Evolutionary conservation across 2,329 filamentous ascomycete species (phyloP), one percentile per base, ranked within the genome.

Genomic region (Trichophyton simii): DNA sequence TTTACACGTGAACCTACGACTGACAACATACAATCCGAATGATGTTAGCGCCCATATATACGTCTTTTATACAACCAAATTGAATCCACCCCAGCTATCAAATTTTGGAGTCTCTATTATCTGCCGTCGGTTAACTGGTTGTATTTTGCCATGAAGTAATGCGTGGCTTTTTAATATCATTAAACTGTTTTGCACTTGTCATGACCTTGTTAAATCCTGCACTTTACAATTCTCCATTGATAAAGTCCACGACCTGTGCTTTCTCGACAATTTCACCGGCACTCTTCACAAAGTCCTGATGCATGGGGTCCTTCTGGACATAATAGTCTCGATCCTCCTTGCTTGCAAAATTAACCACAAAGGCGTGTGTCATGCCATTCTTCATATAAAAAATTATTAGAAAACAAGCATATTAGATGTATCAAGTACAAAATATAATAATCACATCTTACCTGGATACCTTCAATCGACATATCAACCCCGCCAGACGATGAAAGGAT

Each of bases 271-370:
- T 25, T 3, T 66, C 71, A 7, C 57, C 62, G 2, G 74, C 46
- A 28, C 65, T 78, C 61, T 79, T 74, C n/a, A 82, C 75, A 65
- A 88, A 89, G 0, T 72, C 80, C 41, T 78, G 72, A 69, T 90
- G 87, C 7, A 73, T 80, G 1, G 85, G 84, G 66, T 91, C 87
- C 34, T 83, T 73, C 59, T 81, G 72, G 5, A 87, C 72, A 69
- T 90, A 91, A 67, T 88, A 89, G 63, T 84, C 79, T 55, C 86
- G 77, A 68, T 91, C 87, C 64, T 82, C 80, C 18, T 76, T 76
- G 22, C 71, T 85, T 8, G 80, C 78, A 62, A 91, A 90, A 66
- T 88, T 82, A 22, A 81, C 79, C 1, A 91, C 80, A 64, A 90
- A 90, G 0, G 78, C 84, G 69, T 91, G 87, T 0, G 85, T 85